Evolutionary conservation across 2,329 filamentous ascomycete species (phyloP).

Genomic region (Sodiomyces alkalinus): DNA sequence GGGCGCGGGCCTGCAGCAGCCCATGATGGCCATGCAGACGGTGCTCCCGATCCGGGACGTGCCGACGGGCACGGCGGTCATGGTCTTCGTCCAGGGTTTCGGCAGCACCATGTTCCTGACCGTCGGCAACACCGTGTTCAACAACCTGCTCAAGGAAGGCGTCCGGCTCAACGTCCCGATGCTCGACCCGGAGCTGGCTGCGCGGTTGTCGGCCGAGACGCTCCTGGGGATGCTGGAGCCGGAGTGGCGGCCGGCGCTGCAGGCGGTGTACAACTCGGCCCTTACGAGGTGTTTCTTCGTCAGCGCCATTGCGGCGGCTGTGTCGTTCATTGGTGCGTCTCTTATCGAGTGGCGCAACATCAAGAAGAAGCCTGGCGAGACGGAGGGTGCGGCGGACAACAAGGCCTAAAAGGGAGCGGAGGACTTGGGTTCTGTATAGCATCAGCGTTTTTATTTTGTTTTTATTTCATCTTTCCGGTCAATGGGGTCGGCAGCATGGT

Average conservation of each 20-base stretch:
- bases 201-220: constrained; percentile 9
- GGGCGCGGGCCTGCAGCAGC: constrained; percentile 27
- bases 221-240: constrained; percentile 15
- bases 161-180: constrained; percentile 19
- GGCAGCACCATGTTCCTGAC: constrained; percentile 33
- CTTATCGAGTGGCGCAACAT: constrained; percentile 40
- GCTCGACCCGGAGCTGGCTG: constrained; percentile 16
- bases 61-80: constrained; percentile 28
- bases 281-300: constrained; percentile 26
- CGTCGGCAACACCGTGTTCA: constrained; percentile 35
- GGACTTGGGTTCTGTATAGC: no score
- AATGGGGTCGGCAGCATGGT: no score
- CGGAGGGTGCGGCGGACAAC: background rate
- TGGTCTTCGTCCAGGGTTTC: constrained; percentile 28
- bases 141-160: constrained; percentile 26
- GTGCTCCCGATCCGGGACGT: constrained; percentile 26
- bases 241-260: constrained; percentile 17
- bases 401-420: background rate
- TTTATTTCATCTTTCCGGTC: no score
- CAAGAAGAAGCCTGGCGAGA: constrained; percentile 33
- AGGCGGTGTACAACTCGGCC: constrained; percentile 27
- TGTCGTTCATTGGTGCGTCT: constrained; percentile 25
- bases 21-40: constrained; percentile 28
- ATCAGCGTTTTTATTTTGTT: no score
- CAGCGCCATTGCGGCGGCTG: constrained; percentile 25